Evolutionary conservation across 139 green algal genomes (phyloP).

Genomic region (Coccomyxa sp.): DNA sequence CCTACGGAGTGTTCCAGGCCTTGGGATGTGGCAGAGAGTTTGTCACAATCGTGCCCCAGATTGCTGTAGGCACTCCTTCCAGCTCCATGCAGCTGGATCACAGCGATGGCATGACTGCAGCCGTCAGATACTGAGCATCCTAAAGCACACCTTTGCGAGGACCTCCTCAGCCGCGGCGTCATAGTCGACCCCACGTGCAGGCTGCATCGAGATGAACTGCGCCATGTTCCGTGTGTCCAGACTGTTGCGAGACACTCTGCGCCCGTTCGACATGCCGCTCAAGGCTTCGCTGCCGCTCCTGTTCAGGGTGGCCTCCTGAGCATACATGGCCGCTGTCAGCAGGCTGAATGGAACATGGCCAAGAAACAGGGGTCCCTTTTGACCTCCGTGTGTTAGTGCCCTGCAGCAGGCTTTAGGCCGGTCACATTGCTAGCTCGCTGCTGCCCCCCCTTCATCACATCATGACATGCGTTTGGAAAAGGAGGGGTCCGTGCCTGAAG

Average conservation of each 20-base stretch:
- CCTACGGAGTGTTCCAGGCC: background rate
- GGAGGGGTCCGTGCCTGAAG: background rate
- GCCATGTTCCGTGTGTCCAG: background rate
- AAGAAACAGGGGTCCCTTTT: background rate
- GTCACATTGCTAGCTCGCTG: background rate
- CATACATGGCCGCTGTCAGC: background rate
- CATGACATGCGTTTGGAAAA: too few relatives aligned
- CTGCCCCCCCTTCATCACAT: background rate
- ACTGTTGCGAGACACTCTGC: background rate
- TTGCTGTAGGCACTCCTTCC: background rate
- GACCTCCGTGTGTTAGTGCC: background rate
- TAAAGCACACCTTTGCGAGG: background rate
- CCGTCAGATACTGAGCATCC: background rate
- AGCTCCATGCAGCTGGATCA: background rate
- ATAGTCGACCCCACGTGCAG: background rate
- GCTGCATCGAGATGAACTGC: background rate
- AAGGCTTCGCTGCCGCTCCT: too few relatives aligned
- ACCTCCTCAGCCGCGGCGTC: background rate
- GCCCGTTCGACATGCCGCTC: background rate
- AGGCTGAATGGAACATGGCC: background rate
- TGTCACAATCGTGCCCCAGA: background rate
- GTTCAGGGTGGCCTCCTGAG: background rate
- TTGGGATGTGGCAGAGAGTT: background rate
- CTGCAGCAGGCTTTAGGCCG: background rate
- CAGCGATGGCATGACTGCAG: background rate